Evolutionary conservation across 2,329 filamentous ascomycete genomes (phyloP).

Genomic region (Trichoderma citrinoviride): DNA sequence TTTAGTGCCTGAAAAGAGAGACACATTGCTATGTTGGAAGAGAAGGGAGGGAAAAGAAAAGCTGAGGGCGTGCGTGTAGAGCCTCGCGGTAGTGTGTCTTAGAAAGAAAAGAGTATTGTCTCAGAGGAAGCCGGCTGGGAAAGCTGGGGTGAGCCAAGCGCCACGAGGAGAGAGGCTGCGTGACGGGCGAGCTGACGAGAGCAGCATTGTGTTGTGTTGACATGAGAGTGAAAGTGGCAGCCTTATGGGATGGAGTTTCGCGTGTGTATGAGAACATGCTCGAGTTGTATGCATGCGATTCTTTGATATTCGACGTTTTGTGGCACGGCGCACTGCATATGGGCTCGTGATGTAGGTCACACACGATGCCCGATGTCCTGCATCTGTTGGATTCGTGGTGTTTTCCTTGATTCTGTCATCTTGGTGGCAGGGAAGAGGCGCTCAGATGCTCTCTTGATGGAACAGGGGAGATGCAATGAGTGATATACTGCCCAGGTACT

Average conservation of each 20-base stretch:
- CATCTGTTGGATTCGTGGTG: neutral
- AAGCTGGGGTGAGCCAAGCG: constrained; percentile 15
- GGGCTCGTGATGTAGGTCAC: constrained; percentile 17
- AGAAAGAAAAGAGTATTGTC: neutral
- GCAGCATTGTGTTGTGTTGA: neutral
- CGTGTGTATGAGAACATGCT: no score
- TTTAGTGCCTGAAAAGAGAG: neutral
- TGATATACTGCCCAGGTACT: neutral
- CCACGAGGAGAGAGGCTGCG: constrained; percentile 5
- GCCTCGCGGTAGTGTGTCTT: neutral
- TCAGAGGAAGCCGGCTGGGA: neutral
- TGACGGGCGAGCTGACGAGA: constrained; percentile 14
- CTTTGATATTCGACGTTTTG: neutral
- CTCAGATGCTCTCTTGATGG: neutral
- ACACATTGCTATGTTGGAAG: neutral
- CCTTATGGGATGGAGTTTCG: no score
- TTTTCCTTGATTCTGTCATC: neutral
- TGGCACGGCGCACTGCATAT: neutral
- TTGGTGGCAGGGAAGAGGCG: neutral
- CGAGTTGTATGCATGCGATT: neutral
- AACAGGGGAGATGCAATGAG: neutral
- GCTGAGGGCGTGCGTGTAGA: neutral
- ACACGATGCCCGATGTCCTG: neutral
- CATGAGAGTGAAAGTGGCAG: neutral
- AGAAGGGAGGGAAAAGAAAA: neutral